Evolutionary conservation across 2,329 filamentous ascomycete genomes (phyloP).

Genomic region (Venturia effusa): DNA sequence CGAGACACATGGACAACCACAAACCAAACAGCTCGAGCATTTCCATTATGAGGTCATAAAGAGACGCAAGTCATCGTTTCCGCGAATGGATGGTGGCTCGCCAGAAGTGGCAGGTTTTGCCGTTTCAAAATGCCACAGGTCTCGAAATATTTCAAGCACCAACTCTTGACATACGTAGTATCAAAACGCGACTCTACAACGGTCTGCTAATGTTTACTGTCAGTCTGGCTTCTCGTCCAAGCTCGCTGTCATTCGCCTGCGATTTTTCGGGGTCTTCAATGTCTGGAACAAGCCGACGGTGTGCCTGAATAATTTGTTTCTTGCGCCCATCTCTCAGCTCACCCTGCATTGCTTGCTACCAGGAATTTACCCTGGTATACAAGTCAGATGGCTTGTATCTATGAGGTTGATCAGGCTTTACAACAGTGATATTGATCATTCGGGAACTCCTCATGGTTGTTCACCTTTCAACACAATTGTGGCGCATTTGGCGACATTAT

Average conservation of each 20-base stretch:
- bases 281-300: not conserved
- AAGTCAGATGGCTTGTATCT: not conserved
- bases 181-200: not conserved
- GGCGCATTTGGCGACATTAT: not conserved
- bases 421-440: not conserved
- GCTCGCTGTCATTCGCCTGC: not conserved
- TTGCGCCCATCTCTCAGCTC: not conserved
- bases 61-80: not conserved
- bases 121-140: not conserved
- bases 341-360: constrained; percentile 4
- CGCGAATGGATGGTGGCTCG: not conserved
- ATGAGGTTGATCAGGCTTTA: not conserved
- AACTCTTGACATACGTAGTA: not conserved
- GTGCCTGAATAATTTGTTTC: not conserved
- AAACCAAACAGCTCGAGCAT: not conserved
- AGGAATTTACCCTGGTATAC: not conserved
- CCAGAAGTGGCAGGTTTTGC: not conserved
- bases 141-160: not conserved
- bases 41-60: not conserved
- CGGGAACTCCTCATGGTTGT: not conserved
- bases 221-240: not conserved
- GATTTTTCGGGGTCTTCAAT: not conserved
- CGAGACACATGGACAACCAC: not conserved
- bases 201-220: not conserved
- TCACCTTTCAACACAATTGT: not conserved